Conservation (phyloP, 352 stramenopile species). For the Globisporangium megalacanthum region DNA sequence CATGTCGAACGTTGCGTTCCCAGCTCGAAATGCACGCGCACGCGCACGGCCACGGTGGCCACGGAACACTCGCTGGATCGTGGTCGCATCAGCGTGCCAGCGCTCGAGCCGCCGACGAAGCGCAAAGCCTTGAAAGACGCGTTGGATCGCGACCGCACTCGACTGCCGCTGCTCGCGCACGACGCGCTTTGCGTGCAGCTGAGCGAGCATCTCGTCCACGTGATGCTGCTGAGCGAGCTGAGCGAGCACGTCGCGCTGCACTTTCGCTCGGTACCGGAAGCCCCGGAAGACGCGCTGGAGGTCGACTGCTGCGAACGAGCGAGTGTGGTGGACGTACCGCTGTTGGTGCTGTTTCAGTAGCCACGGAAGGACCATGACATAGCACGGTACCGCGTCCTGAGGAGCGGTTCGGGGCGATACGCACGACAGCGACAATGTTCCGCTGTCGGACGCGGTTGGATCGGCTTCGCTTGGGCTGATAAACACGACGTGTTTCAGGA, state of each 20-base stretch:
- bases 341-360: slow-evolving; percentile 39
- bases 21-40: slow-evolving; percentile 54
- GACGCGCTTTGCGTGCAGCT: slow-evolving; percentile 23
- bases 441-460: background rate
- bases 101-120: slow-evolving; percentile 22
- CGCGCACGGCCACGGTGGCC: slow-evolving; percentile 45
- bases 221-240: slow-evolving; percentile 46
- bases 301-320: slow-evolving; percentile 29
- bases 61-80: slow-evolving; percentile 54
- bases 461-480: slow-evolving; percentile 17
- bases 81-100: slow-evolving; percentile 25
- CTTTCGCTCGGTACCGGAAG: slow-evolving; percentile 46
- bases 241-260: slow-evolving; percentile 36
- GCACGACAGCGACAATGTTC: background rate
- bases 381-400: slow-evolving; percentile 1
- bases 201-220: slow-evolving; percentile 29
- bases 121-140: slow-evolving; percentile 45
- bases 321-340: slow-evolving; percentile 8
- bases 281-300: slow-evolving; percentile 49
- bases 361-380: slow-evolving; percentile 37
- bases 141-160: slow-evolving; percentile 45
- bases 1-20: slow-evolving; percentile 69
- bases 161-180: slow-evolving; percentile 38
- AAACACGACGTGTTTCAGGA: slow-evolving; percentile 47
- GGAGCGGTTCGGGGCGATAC: background rate